Evolutionary conservation across 306 rosid species (phyloP), one percentile per base, ranked within the genome.

Genomic region (Quercus parvula): DNA sequence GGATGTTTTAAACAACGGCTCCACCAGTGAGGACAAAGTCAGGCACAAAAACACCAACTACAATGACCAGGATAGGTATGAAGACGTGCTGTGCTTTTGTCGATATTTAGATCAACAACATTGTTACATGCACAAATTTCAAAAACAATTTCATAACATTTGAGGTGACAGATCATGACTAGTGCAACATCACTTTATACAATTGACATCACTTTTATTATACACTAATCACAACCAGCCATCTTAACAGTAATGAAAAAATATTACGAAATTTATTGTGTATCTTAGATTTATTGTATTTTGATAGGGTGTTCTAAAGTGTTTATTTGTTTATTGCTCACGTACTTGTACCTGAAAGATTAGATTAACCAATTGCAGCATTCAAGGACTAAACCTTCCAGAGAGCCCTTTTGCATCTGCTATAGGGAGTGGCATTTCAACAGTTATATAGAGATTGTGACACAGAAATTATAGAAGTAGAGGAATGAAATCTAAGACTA

Each of bases 331-430:
- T 28, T 67, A 33, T 18, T 18, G 51, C 6, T 9, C 15, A 4
- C n/a, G 25, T 19, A 33, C n/a, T 68, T 68, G 17, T 10, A n/a
- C 52, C 28, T 68, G 71, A 68, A 68, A 35, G 11, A 33, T 68
- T 68, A 35, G 18, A 1, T 3, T 44, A 12, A 57, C 27, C 15
- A 20, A 46, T 9, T 56, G 83, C 63, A 72, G 78, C 81, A 77
- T 76, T 58, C 83, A 85, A 57, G 88, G 86, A 71, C 73, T 77
- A 74, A 66, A 67, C 76, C 88, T 85, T 78, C 90, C 88, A 22
- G 90, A 87, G 67, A 85, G 88, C 66, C 88, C 85, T 19, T 87
- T 84, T 52, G 89, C 87, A 57, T 44, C 84, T 58, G 64, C 87
- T 15, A 75, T 80, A 49, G 72, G 70, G 58, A 71, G 33, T 75